phyloP scores from a whole-genome alignment of 192 early-diverging fungal species.

The Entophlyctis helioformis region DNA sequence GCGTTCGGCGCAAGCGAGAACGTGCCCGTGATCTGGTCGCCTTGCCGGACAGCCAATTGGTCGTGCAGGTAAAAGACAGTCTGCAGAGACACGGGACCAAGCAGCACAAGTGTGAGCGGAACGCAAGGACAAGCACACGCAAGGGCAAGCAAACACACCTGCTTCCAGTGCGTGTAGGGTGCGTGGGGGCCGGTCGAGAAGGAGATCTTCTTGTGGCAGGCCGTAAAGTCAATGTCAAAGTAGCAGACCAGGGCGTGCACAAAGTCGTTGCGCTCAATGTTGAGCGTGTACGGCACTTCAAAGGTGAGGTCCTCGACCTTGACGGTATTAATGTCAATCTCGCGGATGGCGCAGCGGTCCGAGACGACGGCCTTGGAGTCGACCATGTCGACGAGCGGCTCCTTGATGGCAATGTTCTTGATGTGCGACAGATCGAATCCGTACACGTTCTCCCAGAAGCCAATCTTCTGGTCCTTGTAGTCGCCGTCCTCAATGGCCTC shows the following conservation, averaged over 20 bases:
- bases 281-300: constrained; percentile 67
- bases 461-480: constrained; percentile 83
- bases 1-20: constrained; percentile 61
- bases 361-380: constrained; percentile 75
- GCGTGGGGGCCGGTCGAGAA: constrained; percentile 70
- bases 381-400: constrained; percentile 94
- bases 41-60: constrained; percentile 56
- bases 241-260: constrained; percentile 88
- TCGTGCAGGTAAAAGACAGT: constrained; percentile 90
- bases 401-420: constrained; percentile 70
- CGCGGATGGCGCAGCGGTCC: constrained; percentile 62
- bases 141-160: constrained; percentile 26
- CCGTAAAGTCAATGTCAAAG: constrained; percentile 94
- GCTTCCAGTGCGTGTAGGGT: constrained; percentile 99
- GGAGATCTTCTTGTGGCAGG: constrained; percentile 74
- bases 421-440: constrained; percentile 96
- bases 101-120: neutral
- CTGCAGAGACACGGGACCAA: constrained; percentile 7
- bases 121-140: neutral
- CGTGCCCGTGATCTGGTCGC: constrained; percentile 58
- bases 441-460: constrained; percentile 90
- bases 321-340: constrained; percentile 77
- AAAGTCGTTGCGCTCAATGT: constrained; percentile 67
- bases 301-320: constrained; percentile 81
- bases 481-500: constrained; percentile 90